Conservation (phyloP, 2,329 filamentous ascomycete species). For the Thyridium curvatum region DNA sequence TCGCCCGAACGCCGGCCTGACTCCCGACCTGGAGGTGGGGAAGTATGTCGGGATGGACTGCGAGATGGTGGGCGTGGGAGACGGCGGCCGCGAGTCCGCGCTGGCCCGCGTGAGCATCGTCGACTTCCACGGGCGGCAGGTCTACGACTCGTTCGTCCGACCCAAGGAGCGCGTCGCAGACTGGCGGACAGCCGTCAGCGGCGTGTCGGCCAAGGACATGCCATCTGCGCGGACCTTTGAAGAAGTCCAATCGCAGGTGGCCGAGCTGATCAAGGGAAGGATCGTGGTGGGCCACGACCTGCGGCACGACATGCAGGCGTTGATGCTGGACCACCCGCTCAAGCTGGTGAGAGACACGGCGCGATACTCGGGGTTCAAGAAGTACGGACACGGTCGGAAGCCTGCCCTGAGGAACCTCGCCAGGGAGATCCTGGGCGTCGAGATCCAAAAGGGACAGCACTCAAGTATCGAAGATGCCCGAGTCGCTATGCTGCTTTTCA, state of each 20-base stretch:
- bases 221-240: constrained; percentile 62
- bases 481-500: constrained; percentile 84
- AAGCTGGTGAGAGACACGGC: constrained; percentile 81
- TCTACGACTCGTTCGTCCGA: constrained; percentile 90
- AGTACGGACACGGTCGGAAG: constrained; percentile 60
- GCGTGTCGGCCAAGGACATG: constrained; percentile 72
- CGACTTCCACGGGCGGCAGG: constrained; percentile 85
- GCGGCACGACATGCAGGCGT: constrained; percentile 68
- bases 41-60: constrained; percentile 94
- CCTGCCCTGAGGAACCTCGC: constrained; percentile 59
- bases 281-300: constrained; percentile 82
- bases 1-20: constrained; percentile 58
- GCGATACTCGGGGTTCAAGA: constrained; percentile 67
- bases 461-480: constrained; percentile 74
- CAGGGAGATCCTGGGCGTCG: constrained; percentile 49
- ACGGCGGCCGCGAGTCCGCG: constrained; percentile 62
- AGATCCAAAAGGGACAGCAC: constrained; percentile 59
- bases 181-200: constrained; percentile 83
- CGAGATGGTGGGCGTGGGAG: constrained; percentile 92
- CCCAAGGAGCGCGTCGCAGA: constrained; percentile 76
- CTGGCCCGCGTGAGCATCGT: constrained; percentile 85
- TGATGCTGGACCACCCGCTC: constrained; percentile 73
- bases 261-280: constrained; percentile 59
- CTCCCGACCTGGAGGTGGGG: constrained; percentile 61
- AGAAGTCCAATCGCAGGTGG: constrained; percentile 69